Evolutionary conservation across 352 stramenopile species (phyloP).

Genomic region (Globisporangium recalcitrans): DNA sequence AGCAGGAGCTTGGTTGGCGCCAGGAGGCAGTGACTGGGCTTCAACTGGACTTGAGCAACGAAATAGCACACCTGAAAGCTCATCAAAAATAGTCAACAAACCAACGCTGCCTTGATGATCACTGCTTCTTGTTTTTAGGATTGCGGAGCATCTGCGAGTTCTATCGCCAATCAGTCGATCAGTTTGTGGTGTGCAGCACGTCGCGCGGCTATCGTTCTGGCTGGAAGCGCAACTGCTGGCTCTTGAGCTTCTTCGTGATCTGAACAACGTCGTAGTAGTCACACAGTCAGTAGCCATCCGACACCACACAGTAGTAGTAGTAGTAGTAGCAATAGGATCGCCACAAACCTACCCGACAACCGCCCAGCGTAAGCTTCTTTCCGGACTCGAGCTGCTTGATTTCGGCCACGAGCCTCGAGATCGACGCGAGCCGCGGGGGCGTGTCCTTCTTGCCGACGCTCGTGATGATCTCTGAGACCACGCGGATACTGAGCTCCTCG

Average conservation of each 20-base stretch:
- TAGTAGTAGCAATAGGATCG: too few species aligned
- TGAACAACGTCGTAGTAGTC: constrained; percentile 1
- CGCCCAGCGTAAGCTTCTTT: constrained; percentile 64
- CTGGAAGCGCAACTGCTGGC: constrained; percentile 29
- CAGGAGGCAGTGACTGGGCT: too few species aligned
- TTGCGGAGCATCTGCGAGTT: neutral
- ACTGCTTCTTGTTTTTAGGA: neutral
- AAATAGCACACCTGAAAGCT: neutral
- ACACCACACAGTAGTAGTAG: too few species aligned
- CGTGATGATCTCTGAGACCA: constrained; percentile 52
- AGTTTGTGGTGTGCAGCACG: too few species aligned
- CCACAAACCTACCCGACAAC: constrained; percentile 50
- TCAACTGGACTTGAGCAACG: too few species aligned
- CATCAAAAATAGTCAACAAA: neutral
- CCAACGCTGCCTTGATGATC: neutral
- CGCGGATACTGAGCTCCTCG: constrained; percentile 57
- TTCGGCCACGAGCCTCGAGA: constrained; percentile 38
- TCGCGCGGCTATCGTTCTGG: constrained; percentile 28
- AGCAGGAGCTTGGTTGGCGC: too few species aligned
- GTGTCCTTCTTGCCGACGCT: constrained; percentile 48
- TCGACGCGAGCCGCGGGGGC: constrained; percentile 53
- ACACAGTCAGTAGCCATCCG: neutral
- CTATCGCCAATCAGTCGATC: neutral
- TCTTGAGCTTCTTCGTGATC: constrained; percentile 34
- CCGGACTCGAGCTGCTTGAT: constrained; percentile 45